phyloP scores from a whole-genome alignment of 805 yeast species.

The Middelhovenomyces tepae region DNA sequence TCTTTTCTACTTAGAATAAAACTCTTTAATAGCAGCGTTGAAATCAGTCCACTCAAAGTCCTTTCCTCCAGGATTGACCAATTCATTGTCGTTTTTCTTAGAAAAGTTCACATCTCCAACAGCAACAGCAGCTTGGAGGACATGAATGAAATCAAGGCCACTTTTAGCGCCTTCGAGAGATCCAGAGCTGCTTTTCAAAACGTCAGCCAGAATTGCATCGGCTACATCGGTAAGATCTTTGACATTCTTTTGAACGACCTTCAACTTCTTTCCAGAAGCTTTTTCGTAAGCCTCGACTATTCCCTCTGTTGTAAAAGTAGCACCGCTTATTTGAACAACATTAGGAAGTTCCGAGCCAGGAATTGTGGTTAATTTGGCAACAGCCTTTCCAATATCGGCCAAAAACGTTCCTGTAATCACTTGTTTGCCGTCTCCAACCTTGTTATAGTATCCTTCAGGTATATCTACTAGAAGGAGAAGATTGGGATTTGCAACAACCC shows the following conservation, averaged over 20 bases:
- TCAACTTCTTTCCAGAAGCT: conserved; percentile 15
- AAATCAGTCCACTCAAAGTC: no score
- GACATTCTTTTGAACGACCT: conserved; percentile 2
- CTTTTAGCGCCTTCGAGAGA: neutral
- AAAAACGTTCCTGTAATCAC: conserved; percentile 14
- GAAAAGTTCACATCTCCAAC: no score
- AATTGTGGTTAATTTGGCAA: conserved; percentile 18
- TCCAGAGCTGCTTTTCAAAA: neutral
- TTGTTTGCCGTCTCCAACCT: conserved; percentile 9
- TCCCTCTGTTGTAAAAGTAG: conserved; percentile 11
- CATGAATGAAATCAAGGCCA: neutral
- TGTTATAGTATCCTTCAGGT: conserved; percentile 1
- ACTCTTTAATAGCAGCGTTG: no score
- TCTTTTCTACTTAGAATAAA: no score
- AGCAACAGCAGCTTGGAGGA: no score
- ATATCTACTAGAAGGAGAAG: no score
- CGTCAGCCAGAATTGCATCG: neutral
- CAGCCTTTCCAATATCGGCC: conserved; percentile 20
- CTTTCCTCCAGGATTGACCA: no score
- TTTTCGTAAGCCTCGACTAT: conserved; percentile 15
- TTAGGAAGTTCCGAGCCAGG: conserved; percentile 18
- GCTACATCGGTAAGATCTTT: conserved; percentile 2
- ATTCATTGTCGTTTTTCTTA: no score
- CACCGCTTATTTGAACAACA: conserved; percentile 14
- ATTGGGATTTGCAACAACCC: conserved; percentile 1